Evolutionary conservation across 2,329 filamentous ascomycete genomes (phyloP), one percentile per base, ranked within the genome.

Genomic region (Epichloe sylvatica): DNA sequence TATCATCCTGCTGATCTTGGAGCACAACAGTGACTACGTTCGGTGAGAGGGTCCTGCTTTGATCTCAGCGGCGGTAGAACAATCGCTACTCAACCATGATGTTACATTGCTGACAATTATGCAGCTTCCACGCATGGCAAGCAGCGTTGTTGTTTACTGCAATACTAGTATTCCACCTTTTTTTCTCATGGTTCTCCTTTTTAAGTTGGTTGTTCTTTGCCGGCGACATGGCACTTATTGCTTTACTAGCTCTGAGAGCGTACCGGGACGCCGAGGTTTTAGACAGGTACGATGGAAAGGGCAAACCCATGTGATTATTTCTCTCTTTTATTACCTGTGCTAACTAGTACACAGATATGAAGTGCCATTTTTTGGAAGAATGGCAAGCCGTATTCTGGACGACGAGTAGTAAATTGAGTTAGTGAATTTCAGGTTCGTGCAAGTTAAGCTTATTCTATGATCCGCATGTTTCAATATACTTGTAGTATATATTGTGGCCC

Each of bases 11-110:
- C 68, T 98, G 56, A 77, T 97, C 42, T 64, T 91, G 54, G 92
- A 98, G 74, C 81, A 90, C 62, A 92, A 95, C 72, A 96, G 89
- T 62, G 92, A 98, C 69, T 98, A 95, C 67, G 92, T 98, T 51
- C 78, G 92, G 86, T 91, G 68, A 51, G 77, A 40, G 3, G 9
- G 17, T 5, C 45, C 39, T 12, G 21, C 12, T 33, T 35, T 37
- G 37, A n/a, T 36, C 36, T 21, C 3, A 15, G 23, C 23, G 23
- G 15, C n/a, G 2, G 13, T 33, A 15, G 43, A 37, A 19, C 36
- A 33, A 15, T 33, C 36, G 3, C 15, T 17, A 13, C 13, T 4
- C n/a, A 21, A 15, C 11, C 25, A 12, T 38, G 15, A 13, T 17
- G 17, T 19, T 19, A 3, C 13, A 3, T 23, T 35, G 51, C 60